Base-by-base conservation (phyloP, 306 rosid species). In the Arachis stenosperma region DNA sequence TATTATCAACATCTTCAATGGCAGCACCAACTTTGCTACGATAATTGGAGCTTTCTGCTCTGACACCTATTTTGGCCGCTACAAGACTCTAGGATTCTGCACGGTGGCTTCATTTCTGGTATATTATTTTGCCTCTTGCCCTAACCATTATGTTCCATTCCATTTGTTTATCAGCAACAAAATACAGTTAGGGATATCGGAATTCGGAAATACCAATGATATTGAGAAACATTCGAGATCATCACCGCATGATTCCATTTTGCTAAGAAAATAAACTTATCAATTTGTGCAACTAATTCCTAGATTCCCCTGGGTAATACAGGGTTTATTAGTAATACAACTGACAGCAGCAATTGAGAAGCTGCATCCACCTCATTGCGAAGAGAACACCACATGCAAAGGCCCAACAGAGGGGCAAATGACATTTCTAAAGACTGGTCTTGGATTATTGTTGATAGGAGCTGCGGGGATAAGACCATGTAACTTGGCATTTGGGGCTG, bases 401-500 rank as follows among this genome's bases (percentile, higher is more conserved):
- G 96, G 90, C 14, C 86, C 96, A 70, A 86, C 97, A 13, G 52
- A 75, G 14, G 88, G 92, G 44, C 97, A 89, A 75, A 71, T 84
- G 88, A 79, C 85, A 53, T 87, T 89, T 78, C 68, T 91, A 17
- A 37, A 84, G 56, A 15, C 83, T 48, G 87, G 92, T 50, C 86
- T 89, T 30, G 90, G 84, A 8, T 61, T 89, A 8, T 70, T 91
- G 61, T 58, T 86, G 56, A 30, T 87, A 8, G 97, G 96, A 83
- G 92, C 91, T 63, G 96, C 87, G 2, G 92, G 92, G 48, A 77
- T 91, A 74, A 69, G 97, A 43, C 97, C 97, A 51, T 91, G 97
- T 81, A 91, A 89, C 87, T 68, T 91, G 69, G 96, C 92, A 6
- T 91, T 89, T 79, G 97, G 97, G 61, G 96, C 89, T 6, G 97